Evolutionary conservation across 306 rosid species (phyloP).

Genomic region (Trifolium fragiferum): DNA sequence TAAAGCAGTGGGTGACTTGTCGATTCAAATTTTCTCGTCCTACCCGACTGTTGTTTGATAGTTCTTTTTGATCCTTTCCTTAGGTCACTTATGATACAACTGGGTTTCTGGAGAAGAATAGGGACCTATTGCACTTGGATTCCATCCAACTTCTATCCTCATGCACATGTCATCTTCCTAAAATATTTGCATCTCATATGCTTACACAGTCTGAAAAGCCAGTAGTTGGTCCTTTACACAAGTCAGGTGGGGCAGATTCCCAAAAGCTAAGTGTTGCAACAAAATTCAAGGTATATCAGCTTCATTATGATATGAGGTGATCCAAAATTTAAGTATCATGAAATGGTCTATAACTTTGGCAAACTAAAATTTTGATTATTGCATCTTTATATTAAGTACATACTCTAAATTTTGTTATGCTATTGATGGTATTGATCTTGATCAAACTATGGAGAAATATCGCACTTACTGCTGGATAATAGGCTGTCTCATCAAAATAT

Average conservation of each 20-base stretch:
- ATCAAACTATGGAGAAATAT: constrained; percentile 17
- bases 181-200: constrained; percentile 82
- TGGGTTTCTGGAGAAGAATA: constrained; percentile 94
- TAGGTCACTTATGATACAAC: constrained; percentile 94
- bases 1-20: constrained; percentile 14
- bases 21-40: constrained; percentile 32
- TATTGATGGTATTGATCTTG: constrained; percentile 27
- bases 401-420: constrained; percentile 32
- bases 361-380: constrained; percentile 18
- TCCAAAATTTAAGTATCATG: constrained; percentile 7
- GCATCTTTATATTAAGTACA: background rate
- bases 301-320: constrained; percentile 28
- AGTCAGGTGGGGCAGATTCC: constrained; percentile 95
- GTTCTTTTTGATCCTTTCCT: constrained; percentile 50
- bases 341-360: constrained; percentile 14
- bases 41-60: constrained; percentile 55
- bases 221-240: constrained; percentile 77
- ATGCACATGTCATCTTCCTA: constrained; percentile 88
- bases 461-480: constrained; percentile 3
- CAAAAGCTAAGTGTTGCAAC: constrained; percentile 97
- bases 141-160: constrained; percentile 94
- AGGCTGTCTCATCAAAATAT: background rate
- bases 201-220: constrained; percentile 85
- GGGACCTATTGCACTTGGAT: constrained; percentile 93
- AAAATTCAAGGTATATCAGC: constrained; percentile 78